These are phyloP conservation scores for Cordyceps militaris DNA, from an alignment of 2,329 filamentous ascomycete genomes.

Conservation along the genomic window DNA sequence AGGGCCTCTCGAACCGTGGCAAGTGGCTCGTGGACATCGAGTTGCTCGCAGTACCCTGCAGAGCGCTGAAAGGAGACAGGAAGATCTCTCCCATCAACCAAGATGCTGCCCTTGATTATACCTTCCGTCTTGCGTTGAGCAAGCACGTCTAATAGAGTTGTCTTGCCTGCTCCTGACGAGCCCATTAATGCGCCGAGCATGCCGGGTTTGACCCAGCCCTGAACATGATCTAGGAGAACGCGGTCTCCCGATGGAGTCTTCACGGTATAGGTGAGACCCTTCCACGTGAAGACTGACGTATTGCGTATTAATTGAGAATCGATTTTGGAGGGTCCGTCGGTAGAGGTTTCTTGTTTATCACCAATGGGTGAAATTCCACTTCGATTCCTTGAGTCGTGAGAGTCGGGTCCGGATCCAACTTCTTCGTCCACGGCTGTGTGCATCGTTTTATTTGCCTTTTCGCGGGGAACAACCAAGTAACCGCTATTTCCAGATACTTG, in stretches of 20 bases:
- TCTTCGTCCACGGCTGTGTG: no score
- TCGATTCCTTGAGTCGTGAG: no score
- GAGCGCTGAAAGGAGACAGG: not conserved
- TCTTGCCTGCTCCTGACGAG: not conserved
- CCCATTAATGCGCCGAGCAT: not conserved
- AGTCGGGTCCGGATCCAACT: no score
- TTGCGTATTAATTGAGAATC: no score
- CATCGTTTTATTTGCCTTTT: no score
- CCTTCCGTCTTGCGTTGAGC: not conserved
- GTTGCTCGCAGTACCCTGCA: conserved; percentile 30
- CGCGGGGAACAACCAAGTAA: no score
- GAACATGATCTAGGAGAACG: not conserved
- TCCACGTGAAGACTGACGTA: not conserved
- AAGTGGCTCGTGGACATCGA: conserved; percentile 42
- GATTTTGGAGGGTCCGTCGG: no score
- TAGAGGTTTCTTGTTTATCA: no score
- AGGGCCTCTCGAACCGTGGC: conserved; percentile 37
- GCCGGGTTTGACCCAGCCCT: not conserved
- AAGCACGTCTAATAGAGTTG: not conserved
- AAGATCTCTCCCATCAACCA: not conserved
- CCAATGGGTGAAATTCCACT: no score
- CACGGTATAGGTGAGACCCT: not conserved
- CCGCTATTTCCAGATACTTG: no score
- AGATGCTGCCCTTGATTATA: not conserved
- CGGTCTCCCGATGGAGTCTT: no score